phyloP scores from a whole-genome alignment of 192 early-diverging fungal genomes.

The Globomyces pollinis-pini region DNA sequence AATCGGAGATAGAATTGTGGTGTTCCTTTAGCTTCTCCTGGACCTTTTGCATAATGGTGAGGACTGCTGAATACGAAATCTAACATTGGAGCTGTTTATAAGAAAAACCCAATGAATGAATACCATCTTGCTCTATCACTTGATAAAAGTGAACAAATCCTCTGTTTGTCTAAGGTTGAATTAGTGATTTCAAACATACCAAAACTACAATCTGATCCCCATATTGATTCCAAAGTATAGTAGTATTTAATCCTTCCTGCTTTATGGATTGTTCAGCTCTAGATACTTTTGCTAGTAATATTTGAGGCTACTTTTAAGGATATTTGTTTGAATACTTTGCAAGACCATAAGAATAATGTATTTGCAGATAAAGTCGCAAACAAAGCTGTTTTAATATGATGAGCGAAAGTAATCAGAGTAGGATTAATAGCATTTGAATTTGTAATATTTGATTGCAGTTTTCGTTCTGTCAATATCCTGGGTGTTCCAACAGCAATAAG shows the following conservation, averaged over 20 bases:
- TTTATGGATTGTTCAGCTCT: conserved; percentile 54
- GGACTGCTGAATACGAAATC: conserved; percentile 48
- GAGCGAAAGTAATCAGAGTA: neutral
- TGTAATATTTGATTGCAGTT: neutral
- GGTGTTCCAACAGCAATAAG: conserved; percentile 5
- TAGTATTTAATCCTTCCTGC: conserved; percentile 67
- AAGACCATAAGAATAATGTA: conserved; percentile 58
- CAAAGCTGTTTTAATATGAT: neutral
- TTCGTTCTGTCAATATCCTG: conserved; percentile 4
- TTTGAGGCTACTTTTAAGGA: conserved; percentile 51
- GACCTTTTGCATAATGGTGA: conserved; percentile 57
- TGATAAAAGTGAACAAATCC: conserved; percentile 68
- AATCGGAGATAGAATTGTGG: conserved; percentile 39
- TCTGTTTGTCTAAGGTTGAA: conserved; percentile 57
- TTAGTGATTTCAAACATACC: too few relatives aligned
- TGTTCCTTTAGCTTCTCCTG: conserved; percentile 61
- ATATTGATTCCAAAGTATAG: conserved; percentile 70
- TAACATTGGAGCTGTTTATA: conserved; percentile 23
- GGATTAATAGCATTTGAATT: neutral
- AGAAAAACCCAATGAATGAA: neutral
- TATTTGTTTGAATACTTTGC: conserved; percentile 46
- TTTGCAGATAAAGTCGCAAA: conserved; percentile 56
- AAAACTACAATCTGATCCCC: conserved; percentile 53
- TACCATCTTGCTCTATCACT: conserved; percentile 16
- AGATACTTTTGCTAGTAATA: conserved; percentile 53